A percentile compares a stretch with the other conserved stretches of the same genome.
Conservation (phyloP, 2,329 filamentous ascomycete genomes). For the Blumeria graminis region DNA sequence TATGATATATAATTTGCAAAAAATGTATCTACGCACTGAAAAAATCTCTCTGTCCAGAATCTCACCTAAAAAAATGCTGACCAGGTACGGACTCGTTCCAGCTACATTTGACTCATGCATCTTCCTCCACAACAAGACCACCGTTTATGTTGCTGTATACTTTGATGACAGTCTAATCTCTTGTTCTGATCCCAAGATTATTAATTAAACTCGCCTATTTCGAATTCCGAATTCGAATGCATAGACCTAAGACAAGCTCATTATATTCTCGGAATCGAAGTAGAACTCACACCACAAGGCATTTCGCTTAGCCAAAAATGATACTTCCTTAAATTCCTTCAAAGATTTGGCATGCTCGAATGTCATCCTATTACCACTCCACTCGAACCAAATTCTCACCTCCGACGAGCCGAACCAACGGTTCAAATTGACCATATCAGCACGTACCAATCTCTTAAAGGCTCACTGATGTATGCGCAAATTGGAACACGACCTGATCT, state of each 20-base stretch:
- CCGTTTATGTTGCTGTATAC: conserved; percentile 1
- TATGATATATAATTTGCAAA: background rate
- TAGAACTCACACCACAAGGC: background rate
- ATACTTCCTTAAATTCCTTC: background rate
- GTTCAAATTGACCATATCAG: background rate
- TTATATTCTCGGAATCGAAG: background rate
- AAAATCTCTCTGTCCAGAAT: background rate
- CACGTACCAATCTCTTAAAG: background rate
- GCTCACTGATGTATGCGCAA: background rate
- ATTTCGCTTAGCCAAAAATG: background rate
- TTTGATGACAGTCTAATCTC: background rate
- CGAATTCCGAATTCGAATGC: background rate
- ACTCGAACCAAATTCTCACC: background rate
- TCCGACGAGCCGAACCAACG: background rate
- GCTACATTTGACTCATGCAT: background rate
- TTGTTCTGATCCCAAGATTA: background rate
- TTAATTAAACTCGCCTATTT: background rate
- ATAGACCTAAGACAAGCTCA: background rate
- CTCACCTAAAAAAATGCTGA: background rate
- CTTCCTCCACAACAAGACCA: background rate
- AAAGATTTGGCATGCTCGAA: background rate
- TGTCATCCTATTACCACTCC: background rate
- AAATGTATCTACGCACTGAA: background rate
- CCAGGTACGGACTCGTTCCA: background rate
- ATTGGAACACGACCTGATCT: background rate